A percentile compares a stretch with the other conserved stretches of the same genome.
phyloP scores from a whole-genome alignment of 331 rosid species.

The Ulmus americana region DNA sequence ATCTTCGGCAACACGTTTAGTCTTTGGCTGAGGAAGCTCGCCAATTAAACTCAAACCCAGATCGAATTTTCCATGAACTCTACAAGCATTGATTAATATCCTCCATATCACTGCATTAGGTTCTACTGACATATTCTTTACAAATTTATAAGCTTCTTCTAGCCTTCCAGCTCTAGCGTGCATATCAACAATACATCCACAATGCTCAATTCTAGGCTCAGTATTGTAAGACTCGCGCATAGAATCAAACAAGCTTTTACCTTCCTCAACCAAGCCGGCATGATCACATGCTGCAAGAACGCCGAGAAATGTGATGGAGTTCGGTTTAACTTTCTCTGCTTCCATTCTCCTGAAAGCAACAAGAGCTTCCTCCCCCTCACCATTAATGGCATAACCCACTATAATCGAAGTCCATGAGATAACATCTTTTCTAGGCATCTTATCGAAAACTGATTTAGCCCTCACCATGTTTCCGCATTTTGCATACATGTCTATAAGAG shows the following conservation, averaged over 20 bases:
- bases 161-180: conserved; percentile 24
- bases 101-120: conserved; percentile 28
- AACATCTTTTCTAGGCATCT: conserved; percentile 19
- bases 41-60: conserved; percentile 11
- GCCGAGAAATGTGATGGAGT: conserved; percentile 21
- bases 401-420: conserved; percentile 26
- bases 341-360: conserved; percentile 16
- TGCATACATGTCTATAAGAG: conserved; percentile 32
- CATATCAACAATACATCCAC: conserved; percentile 20
- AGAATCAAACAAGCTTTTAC: conserved; percentile 8
- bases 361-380: conserved; percentile 19
- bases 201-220: conserved; percentile 18
- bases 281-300: conserved; percentile 19
- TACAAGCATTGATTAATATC: conserved; percentile 18
- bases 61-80: conserved; percentile 19
- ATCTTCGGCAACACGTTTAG: conserved; percentile 10
- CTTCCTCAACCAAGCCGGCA: conserved; percentile 22
- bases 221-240: conserved; percentile 13
- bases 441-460: conserved; percentile 24
- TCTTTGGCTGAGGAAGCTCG: background rate
- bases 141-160: conserved; percentile 24
- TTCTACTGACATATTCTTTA: conserved; percentile 18
- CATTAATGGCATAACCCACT: conserved; percentile 23
- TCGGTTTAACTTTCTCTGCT: conserved; percentile 23
- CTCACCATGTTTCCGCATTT: conserved; percentile 30